phyloP scores from a whole-genome alignment of 495 filamentous ascomycete species.

The Talaromyces wortmannii region DNA sequence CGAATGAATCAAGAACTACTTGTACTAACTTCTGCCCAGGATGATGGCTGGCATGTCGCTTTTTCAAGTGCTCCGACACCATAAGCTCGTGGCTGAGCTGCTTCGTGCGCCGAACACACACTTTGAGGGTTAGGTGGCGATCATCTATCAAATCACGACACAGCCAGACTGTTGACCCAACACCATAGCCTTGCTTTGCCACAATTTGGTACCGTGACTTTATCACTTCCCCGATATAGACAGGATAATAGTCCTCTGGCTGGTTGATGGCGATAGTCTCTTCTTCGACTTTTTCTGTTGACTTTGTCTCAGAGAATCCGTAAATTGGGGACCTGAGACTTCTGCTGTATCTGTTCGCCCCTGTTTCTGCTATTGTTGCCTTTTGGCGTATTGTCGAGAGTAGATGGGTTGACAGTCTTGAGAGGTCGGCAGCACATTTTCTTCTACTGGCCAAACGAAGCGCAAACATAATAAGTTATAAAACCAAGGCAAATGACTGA shows the following conservation, averaged over 20 bases:
- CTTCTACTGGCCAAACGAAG: no score
- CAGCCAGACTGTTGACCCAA: constrained; percentile 43
- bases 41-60: constrained; percentile 14
- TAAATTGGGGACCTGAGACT: no score
- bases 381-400: no score
- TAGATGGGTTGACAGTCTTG: no score
- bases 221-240: constrained; percentile 36
- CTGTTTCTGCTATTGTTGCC: no score
- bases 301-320: not conserved
- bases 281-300: constrained; percentile 23
- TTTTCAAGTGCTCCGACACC: constrained; percentile 1
- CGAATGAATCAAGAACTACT: constrained; percentile 21
- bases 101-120: not conserved
- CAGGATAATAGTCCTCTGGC: constrained; percentile 35
- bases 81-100: not conserved
- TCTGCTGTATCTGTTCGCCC: no score
- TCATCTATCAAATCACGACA: constrained; percentile 31
- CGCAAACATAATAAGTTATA: no score
- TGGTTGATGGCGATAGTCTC: constrained; percentile 28
- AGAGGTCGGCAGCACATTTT: no score
- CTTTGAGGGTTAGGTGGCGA: not conserved
- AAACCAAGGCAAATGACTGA: no score
- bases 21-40: constrained; percentile 15
- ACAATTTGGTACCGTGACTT: constrained; percentile 39
- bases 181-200: constrained; percentile 44